Conservation (phyloP, 345 rosid genomes). For the Brassica nigra region DNA sequence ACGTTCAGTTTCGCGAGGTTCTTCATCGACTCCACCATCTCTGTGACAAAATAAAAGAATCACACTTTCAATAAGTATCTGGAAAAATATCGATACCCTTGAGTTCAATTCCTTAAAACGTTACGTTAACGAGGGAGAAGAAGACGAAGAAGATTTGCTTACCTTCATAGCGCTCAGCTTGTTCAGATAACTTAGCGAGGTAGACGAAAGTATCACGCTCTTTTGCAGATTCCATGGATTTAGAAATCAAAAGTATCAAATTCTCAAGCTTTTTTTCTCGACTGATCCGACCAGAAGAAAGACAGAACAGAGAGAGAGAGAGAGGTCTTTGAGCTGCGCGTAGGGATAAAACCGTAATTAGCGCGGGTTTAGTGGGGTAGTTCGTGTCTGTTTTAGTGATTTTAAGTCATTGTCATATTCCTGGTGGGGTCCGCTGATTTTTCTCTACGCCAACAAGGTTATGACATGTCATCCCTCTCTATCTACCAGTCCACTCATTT, state of each 20-base stretch:
- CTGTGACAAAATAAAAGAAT: constrained; percentile 27
- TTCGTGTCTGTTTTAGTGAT: constrained; percentile 20
- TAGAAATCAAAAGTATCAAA: not conserved
- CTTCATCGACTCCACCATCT: constrained; percentile 62
- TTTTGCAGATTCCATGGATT: constrained; percentile 43
- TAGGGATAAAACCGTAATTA: constrained; percentile 36
- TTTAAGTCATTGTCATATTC: constrained; percentile 23
- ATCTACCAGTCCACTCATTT: constrained; percentile 37
- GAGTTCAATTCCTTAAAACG: not conserved
- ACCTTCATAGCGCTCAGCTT: constrained; percentile 69
- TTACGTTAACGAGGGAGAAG: not conserved
- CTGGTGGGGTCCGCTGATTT: constrained; percentile 21
- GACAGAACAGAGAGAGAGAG: not conserved
- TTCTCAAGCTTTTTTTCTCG: constrained; percentile 9
- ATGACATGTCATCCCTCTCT: constrained; percentile 34
- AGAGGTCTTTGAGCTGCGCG: constrained; percentile 22
- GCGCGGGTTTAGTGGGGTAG: constrained; percentile 11
- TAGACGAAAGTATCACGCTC: constrained; percentile 56
- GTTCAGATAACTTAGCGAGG: constrained; percentile 71
- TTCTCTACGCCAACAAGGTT: not conserved
- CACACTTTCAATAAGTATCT: constrained; percentile 13
- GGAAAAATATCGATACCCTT: not conserved
- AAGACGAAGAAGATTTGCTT: not conserved
- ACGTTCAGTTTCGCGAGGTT: constrained; percentile 55
- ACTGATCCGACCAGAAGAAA: constrained; percentile 17